Conservation (phyloP, 176 grass and related monocot species). For the Phyllostachys edulis region DNA sequence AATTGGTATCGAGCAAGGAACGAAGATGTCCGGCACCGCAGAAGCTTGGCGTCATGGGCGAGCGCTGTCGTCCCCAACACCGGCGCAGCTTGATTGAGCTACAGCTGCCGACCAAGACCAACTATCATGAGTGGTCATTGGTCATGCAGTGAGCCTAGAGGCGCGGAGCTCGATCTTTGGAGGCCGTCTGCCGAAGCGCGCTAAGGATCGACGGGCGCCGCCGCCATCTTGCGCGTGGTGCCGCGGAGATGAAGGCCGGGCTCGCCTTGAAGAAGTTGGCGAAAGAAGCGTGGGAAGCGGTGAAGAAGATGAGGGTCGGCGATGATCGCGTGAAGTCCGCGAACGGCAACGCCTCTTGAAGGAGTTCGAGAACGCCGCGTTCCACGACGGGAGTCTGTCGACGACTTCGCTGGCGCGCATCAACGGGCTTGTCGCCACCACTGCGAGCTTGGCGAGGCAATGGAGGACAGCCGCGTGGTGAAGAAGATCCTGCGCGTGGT, state of each 20-base stretch:
- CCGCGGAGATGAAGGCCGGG: neutral
- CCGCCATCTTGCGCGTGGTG: neutral
- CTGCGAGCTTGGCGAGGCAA: neutral
- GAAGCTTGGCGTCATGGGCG: neutral
- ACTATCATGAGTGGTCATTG: too few relatives aligned
- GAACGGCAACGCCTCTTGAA: neutral
- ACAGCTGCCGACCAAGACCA: too few relatives aligned
- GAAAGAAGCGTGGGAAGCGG: neutral
- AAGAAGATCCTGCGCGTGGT: too few relatives aligned
- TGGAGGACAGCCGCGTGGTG: too few relatives aligned
- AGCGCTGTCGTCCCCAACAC: slow-evolving; percentile 41
- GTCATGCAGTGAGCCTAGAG: too few relatives aligned
- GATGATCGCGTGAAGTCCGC: neutral
- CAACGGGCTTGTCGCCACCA: neutral
- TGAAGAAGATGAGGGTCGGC: neutral
- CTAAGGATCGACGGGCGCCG: neutral
- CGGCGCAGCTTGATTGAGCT: neutral
- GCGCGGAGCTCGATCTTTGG: too few relatives aligned
- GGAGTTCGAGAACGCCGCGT: neutral
- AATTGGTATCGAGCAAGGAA: neutral
- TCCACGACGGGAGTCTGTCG: neutral
- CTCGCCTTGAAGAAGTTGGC: neutral
- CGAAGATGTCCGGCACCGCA: neutral
- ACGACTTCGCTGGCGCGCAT: too few relatives aligned
- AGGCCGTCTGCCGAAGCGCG: too few relatives aligned